Evolutionary conservation across 78 protist genomes (phyloP), one percentile per base, ranked within the genome.

Genomic region (Chrysochromulina tobinii): DNA sequence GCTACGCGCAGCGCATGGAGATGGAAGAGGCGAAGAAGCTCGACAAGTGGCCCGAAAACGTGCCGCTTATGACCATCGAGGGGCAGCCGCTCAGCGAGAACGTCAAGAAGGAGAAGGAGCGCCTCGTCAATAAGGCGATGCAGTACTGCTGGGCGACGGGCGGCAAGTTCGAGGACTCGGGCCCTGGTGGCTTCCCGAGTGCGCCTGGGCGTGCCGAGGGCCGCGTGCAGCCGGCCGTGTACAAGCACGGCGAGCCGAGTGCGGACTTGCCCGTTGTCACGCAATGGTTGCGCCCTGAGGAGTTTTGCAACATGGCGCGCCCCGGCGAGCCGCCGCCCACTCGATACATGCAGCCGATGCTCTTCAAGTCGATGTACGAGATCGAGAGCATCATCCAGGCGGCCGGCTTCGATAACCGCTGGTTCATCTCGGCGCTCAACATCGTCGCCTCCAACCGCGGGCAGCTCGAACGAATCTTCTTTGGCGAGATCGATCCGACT

Each of bases 61-160:
- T 75, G 54, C 83, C 83, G 51, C 38, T 75, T 54, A 75, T 75
- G 83, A 75, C 83, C 14, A 75, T 75, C 57, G 83, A 75, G 83
- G 83, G 83, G 27, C 83, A 75, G 57, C 83, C 83, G 23, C 83
- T 75, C 58, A 50, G 58, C 18, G 83, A 75, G 23, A 75, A 75
- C 57, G 83, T 75, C 83, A 75, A 75, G 83, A 75, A 75, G 83
- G 2, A 17, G n/a, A 38, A 50, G 4, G 21, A 79, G 51, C n/a
- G 15, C 18, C 48, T 54, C 21, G 61, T 79, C 61, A 64, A 7
- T 0, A 20, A 54, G 17, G 87, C 87, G 48, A 1, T 12, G 38
- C 25, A 4, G 18, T 67, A 18, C 23, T 67, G 73, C 38, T 1
- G 25, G 73, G 17, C 1, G 18, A 14, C 8, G 48, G 27, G 87